Evolutionary conservation across 805 yeast genomes (phyloP), one percentile per base, ranked within the genome.

Genomic region (Torulaspora maleeae): DNA sequence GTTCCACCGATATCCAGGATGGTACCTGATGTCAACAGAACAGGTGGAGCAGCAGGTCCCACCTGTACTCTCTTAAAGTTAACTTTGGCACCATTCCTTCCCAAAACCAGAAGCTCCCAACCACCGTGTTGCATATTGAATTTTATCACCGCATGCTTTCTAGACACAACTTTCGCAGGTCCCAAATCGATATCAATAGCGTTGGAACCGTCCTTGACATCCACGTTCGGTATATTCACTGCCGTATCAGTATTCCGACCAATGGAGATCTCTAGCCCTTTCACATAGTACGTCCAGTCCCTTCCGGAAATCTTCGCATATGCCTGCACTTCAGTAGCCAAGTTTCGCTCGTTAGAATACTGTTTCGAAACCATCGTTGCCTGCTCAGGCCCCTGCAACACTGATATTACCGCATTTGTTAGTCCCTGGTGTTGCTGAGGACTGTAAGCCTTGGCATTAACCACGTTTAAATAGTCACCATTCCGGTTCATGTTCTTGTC

Each of bases 151-250:
- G 98, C 98, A 63, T 93, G 99, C 54, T 77, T 81, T 52, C 99
- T 78, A 17, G 93, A 82, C 3, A 93, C 98, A n/a, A 93, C 95
- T 66, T 91, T 91, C 9, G 96, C 91, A 1, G 99, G 99, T 1
- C 97, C 97, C 57, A 93, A 71, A 66, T 93, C 99, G 39, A 91
- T 91, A 59, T 89, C 43, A 13, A 48, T 44, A 2, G 40, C 27
- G n/a, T 20, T 29, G 5, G 36, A 19, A 5, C 89, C 30, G 82
- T 29, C 16, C 28, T 39, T 39, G 12, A 10, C 32, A 16, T 24
- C 29, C 15, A 33, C 36, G 19, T 19, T 19, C 17, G 44, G 29
- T 27, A 30, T 1, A 16, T 28, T 19, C 9, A 41, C 42, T 11
- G 45, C 38, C 34, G 44, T 53, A 32, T 69, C 70, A 2, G 96